Evolutionary conservation across 2,329 filamentous ascomycete genomes (phyloP).

Genomic region (Stagonosporopsis vannaccii): DNA sequence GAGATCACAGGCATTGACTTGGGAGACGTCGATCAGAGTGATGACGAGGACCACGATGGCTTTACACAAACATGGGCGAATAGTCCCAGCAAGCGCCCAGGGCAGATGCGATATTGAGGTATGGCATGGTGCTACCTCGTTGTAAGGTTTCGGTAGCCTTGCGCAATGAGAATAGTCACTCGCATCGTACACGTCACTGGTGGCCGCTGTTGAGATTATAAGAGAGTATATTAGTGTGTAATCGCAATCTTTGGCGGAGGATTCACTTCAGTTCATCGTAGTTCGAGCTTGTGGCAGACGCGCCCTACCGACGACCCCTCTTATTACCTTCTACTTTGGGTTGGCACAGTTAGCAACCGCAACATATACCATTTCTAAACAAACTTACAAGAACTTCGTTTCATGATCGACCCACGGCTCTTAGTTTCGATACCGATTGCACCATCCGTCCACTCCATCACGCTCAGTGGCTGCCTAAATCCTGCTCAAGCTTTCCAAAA

Average conservation of each 20-base stretch:
- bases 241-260: not conserved
- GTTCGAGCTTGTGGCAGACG: not conserved
- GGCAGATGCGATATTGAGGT: constrained; percentile 1
- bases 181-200: not conserved
- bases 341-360: not conserved
- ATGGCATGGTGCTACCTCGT: not conserved
- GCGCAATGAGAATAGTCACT: not conserved
- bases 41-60: constrained; percentile 33
- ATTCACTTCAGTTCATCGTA: not conserved
- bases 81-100: constrained; percentile 39
- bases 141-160: not conserved
- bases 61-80: constrained; percentile 39
- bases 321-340: constrained; percentile 1
- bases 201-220: not conserved
- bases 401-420: not conserved
- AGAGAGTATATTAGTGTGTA: not conserved
- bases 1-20: constrained; percentile 44
- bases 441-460: not conserved
- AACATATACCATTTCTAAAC: not conserved
- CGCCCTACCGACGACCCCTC: not conserved
- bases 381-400: not conserved
- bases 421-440: not conserved
- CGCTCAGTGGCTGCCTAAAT: not conserved
- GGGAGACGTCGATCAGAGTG: constrained; percentile 39
- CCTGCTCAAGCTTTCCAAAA: not conserved